Evolutionary conservation across 306 rosid species (phyloP), one percentile per base, ranked within the genome.

Genomic region (Gleditsia sinensis): DNA sequence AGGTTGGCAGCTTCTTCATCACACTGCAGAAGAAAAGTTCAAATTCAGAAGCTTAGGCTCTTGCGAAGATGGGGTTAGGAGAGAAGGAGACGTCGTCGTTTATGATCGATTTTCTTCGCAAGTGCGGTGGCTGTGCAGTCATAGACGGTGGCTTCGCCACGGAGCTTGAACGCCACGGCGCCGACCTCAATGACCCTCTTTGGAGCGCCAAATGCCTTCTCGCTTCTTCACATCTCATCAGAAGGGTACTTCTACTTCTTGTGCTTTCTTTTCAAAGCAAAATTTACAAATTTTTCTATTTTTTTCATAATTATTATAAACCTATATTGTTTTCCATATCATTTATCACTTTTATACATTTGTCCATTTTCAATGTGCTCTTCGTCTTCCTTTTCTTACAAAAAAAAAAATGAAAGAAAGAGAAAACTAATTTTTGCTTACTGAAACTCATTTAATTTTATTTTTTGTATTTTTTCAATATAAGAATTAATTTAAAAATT

Each of bases 181-280:
- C 96, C 23, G 93, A 94, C 78, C 91, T 94, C 37, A 74, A 91
- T 67, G 98, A 94, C 72, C 89, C 96, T 66, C 90, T 94, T 2
- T 94, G 98, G 98, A 91, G 98, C 82, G 94, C 97, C 78, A 94
- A 88, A 79, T 94, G 97, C 86, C 97, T 94, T 33, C 27, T 91
- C 56, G 79, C 49, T 28, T 89, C 97, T 0, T 84, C 98, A 3
- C 95, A 94, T 32, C 94, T 94, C 20, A 87, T 91, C 33, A 74
- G 90, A 72, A 84, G 93, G 90, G 98, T 94, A 86, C 75, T 17
- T 43, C 10, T 51, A 55, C 32, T 56, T 27, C 42, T 42, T 43
- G 23, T 36, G 19, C 6, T 12, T 17, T 51, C 9, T 32, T 53
- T 30, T 40, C 0, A 9, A 33, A 3, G 8, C 32, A 50, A 11